Evolutionary conservation across 2,329 filamentous ascomycete genomes (phyloP).

Genomic region (Huntiella decipiens): DNA sequence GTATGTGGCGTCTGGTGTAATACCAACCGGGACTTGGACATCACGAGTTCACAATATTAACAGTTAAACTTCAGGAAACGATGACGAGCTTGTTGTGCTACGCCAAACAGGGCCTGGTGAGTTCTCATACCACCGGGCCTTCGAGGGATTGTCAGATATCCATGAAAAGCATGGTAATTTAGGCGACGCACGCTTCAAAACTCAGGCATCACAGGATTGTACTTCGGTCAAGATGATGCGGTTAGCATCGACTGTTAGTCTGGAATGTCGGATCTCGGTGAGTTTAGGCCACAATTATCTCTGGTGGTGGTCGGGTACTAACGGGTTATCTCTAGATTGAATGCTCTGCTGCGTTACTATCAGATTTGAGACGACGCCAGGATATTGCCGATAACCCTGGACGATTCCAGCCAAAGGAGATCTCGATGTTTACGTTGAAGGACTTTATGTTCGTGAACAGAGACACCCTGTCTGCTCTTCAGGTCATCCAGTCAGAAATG

Average conservation of each 20-base stretch:
- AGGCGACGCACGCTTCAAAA: constrained; percentile 23
- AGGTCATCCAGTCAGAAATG: constrained; percentile 65
- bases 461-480: constrained; percentile 64
- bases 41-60: neutral
- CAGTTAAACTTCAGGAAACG: neutral
- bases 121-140: constrained; percentile 50
- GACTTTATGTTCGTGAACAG: constrained; percentile 57
- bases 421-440: constrained; percentile 58
- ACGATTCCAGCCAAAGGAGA: constrained; percentile 35
- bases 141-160: constrained; percentile 14
- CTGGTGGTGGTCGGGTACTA: neutral
- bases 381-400: neutral
- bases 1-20: neutral
- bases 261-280: constrained; percentile 55
- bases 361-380: constrained; percentile 52
- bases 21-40: neutral
- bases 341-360: constrained; percentile 74
- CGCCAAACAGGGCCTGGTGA: constrained; percentile 53
- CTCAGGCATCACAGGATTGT: constrained; percentile 18
- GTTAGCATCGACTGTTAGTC: constrained; percentile 50
- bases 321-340: constrained; percentile 34
- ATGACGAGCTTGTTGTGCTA: constrained; percentile 21
- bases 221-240: constrained; percentile 44
- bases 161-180: constrained; percentile 42
- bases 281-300: constrained; percentile 12